Evolutionary conservation across 78 protist genomes (phyloP), one percentile per base, ranked within the genome.

Genomic region (Diacronema lutheri): DNA sequence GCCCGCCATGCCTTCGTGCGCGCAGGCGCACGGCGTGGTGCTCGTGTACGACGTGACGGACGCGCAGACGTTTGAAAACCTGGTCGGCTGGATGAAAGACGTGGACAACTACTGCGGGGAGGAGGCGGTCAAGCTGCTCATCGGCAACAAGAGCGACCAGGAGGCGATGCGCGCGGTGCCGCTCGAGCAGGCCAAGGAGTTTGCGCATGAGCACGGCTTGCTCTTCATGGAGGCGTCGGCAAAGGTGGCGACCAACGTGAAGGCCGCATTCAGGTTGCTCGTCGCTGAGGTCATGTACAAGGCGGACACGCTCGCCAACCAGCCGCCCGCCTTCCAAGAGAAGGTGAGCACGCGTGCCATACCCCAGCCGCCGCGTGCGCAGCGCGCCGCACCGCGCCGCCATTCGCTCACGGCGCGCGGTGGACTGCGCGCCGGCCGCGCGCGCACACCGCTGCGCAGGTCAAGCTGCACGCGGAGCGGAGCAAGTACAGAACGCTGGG

Each of bases 1-100:
- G n/a, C n/a, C n/a, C n/a, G n/a, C n/a, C n/a, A n/a, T n/a, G n/a
- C n/a, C n/a, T n/a, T n/a, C n/a, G n/a, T n/a, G n/a, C n/a, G n/a
- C n/a, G n/a, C n/a, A 44, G 50, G 96, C 96, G 35, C 93, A 89
- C 44, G 96, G 96, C 60, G 57, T 94, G 19, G 90, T 94, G 38
- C 73, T 89, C 31, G 94, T 90, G 35, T 94, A 91, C 79, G 96
- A 90, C 81, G 84, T 82, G 19, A 33, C 72, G 44, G 44, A 10
- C 5, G 14, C 7, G 31, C 37, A 38, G 20, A 25, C 90, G 23
- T 87, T 87, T 25, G 85, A 78, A 25, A 72, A 87, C 62, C 46
- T 87, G 7, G 20, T 13, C 33, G 21, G 10, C 21, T 87, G 90
- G 90, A 29, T 87, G 31, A 41, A 40, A 40, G 57, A 44, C 46